These are phyloP conservation scores for Neonectria magnoliae DNA, from an alignment of 2,329 filamentous ascomycete genomes.

Conservation along the genomic window DNA sequence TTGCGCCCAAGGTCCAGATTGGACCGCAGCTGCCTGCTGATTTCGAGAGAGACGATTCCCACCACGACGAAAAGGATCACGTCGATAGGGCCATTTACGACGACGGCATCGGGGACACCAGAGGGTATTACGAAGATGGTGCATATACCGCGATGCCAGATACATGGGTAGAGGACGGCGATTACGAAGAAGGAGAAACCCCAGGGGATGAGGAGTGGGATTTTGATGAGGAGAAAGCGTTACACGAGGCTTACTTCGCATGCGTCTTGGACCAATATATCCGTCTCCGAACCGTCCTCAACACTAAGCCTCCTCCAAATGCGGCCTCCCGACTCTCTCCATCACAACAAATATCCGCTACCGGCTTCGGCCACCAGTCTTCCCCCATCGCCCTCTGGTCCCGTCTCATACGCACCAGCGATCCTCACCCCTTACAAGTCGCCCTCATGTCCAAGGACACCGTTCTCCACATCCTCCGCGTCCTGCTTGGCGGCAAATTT, in stretches of 20 bases:
- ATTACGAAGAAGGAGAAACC: slow-evolving; percentile 42
- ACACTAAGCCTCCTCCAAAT: slow-evolving; percentile 62
- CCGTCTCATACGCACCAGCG: slow-evolving; percentile 59
- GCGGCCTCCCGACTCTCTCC: slow-evolving; percentile 63
- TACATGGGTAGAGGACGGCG: slow-evolving; percentile 42
- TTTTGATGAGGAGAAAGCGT: slow-evolving; percentile 45
- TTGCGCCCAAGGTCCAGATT: slow-evolving; percentile 66
- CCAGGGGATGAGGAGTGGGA: slow-evolving; percentile 40
- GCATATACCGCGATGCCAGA: slow-evolving; percentile 75
- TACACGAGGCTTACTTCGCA: slow-evolving; percentile 74
- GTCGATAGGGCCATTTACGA: slow-evolving; percentile 59
- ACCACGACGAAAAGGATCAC: slow-evolving; percentile 41
- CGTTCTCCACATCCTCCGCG: slow-evolving; percentile 72
- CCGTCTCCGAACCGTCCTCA: slow-evolving; percentile 70
- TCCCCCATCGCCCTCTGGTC: slow-evolving; percentile 63
- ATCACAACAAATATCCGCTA: slow-evolving; percentile 65
- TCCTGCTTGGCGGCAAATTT: slow-evolving; percentile 73
- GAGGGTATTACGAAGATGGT: slow-evolving; percentile 80
- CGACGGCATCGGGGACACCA: slow-evolving; percentile 60
- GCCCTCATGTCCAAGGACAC: slow-evolving; percentile 73
- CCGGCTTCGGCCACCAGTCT: slow-evolving; percentile 61
- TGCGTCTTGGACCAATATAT: slow-evolving; percentile 73
- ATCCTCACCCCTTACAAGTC: slow-evolving; percentile 68
- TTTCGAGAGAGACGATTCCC: slow-evolving; percentile 43
- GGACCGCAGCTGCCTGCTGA: slow-evolving; percentile 61